Base-by-base conservation (phyloP, 2,329 filamentous ascomycete genomes). In the Tympanopsis confertula region DNA sequence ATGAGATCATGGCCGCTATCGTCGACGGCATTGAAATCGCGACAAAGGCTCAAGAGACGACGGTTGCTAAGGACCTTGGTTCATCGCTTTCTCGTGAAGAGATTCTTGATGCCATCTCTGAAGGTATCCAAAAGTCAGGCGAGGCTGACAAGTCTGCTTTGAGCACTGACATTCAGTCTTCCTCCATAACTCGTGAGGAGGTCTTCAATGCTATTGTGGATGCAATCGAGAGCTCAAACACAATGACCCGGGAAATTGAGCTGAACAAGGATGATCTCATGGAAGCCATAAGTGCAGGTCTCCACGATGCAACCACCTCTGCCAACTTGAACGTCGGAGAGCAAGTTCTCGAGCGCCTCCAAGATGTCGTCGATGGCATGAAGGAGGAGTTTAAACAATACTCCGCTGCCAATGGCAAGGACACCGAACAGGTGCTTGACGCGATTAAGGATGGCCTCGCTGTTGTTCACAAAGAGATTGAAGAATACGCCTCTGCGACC, bases 401-500 rank as follows among this genome's bases (percentile, higher is more conserved):
- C 50, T 76, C 74, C 5, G 66, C 71, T 4, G 69, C 71, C 29
- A 76, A 68, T 42, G 74, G 73, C 15, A 65, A 67, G 37, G 74
- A 78, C 45, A 78, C 73, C 1, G 74, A 79, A 47, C 73, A 79
- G 47, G 71, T 80, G 5, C 59, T 81, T 2, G 73, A 79, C 46
- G 71, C 75, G 2, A 58, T 80, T 37, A 78, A 75, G 42, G 74
- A 79, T 50, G 74, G 74, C 7, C 62, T 80, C 4, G 73, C 78
- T 44, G 63, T 62, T 37, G 59, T 81, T 5, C 65, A 72, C 22
- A 60, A 62, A 12, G 70, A 79, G 41, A 69, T 81, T 35, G 74
- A 79, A 51, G 62, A 58, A 5, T 78, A 78, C 43, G 69, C 74
- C 30, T 67, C 74, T 38, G 67, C 68, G 19, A 64, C 69, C 14